Percentiles rank a stretch among this genome's conserved stretches.
These are phyloP conservation scores for Mycena metata DNA, from an alignment of 768 basidiomycete genomes.

Conservation along the genomic window DNA sequence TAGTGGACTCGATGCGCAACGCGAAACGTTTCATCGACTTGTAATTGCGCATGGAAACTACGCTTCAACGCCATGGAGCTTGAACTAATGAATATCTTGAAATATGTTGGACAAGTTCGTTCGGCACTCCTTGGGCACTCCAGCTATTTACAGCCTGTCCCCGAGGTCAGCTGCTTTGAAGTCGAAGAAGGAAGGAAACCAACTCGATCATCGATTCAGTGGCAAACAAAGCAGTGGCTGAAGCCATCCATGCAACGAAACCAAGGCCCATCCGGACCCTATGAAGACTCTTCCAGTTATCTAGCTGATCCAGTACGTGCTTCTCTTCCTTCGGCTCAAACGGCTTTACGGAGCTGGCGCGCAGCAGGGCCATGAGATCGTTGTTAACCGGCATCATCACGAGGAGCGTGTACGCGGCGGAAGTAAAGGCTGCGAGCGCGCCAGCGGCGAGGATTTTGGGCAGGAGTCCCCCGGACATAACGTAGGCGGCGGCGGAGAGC, in stretches of 20 bases:
- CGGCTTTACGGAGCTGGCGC: not conserved
- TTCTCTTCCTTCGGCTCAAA: constrained; percentile 8
- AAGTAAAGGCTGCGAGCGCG: not conserved
- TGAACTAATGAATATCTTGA: too few species aligned
- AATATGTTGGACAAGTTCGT: too few species aligned
- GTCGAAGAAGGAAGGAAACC: not conserved
- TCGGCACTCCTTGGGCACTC: too few species aligned
- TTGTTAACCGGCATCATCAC: constrained; percentile 19
- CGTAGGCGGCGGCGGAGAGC: not conserved
- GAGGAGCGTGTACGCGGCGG: not conserved
- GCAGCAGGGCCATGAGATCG: not conserved
- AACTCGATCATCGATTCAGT: constrained; percentile 5
- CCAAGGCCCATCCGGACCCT: constrained; percentile 10
- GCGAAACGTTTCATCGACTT: too few species aligned
- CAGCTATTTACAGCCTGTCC: not conserved
- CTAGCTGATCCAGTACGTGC: constrained; percentile 8
- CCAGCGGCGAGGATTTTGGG: constrained; percentile 5
- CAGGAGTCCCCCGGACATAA: not conserved
- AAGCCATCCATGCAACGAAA: not conserved
- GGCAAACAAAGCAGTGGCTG: constrained; percentile 8
- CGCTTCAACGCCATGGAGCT: too few species aligned
- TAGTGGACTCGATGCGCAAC: too few species aligned
- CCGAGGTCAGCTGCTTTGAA: not conserved
- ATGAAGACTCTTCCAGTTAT: constrained; percentile 19
- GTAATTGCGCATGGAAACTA: too few species aligned